phyloP scores from a whole-genome alignment of 345 rosid genomes.

The Acer negundo region DNA sequence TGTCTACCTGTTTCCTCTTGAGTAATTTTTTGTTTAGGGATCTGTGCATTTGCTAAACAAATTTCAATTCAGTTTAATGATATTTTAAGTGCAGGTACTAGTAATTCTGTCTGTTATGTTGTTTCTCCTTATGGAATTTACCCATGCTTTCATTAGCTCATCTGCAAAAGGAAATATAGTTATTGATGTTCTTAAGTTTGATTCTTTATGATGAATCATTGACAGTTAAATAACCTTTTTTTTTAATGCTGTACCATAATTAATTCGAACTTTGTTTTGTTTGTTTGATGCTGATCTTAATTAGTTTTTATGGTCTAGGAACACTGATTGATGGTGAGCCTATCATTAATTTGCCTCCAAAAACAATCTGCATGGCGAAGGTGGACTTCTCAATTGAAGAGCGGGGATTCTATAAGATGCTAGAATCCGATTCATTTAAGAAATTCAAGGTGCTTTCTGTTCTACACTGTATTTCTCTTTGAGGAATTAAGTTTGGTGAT shows the following conservation, averaged over 20 bases:
- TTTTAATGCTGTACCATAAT: constrained; percentile 14
- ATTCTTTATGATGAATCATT: neutral
- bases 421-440: constrained; percentile 80
- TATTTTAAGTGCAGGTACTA: neutral
- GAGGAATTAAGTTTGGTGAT: constrained; percentile 4
- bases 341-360: constrained; percentile 83
- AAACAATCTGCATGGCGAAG: constrained; percentile 56
- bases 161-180: neutral
- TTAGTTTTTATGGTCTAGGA: constrained; percentile 46
- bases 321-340: constrained; percentile 88
- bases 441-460: constrained; percentile 70
- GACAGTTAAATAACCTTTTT: neutral
- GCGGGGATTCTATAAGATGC: constrained; percentile 75
- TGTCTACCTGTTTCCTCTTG: neutral
- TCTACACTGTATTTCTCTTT: neutral
- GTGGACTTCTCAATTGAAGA: constrained; percentile 84
- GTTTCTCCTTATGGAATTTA: neutral
- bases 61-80: neutral
- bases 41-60: neutral
- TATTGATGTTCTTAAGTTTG: constrained; percentile 1
- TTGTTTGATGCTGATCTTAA: constrained; percentile 27
- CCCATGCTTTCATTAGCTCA: constrained; percentile 1
- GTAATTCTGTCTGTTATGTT: neutral
- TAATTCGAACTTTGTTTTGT: constrained; percentile 19
- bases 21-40: neutral